These are phyloP conservation scores for Hydrangea macrophylla DNA, from an alignment of 148 eudicot genomes.

Conservation along the genomic window DNA sequence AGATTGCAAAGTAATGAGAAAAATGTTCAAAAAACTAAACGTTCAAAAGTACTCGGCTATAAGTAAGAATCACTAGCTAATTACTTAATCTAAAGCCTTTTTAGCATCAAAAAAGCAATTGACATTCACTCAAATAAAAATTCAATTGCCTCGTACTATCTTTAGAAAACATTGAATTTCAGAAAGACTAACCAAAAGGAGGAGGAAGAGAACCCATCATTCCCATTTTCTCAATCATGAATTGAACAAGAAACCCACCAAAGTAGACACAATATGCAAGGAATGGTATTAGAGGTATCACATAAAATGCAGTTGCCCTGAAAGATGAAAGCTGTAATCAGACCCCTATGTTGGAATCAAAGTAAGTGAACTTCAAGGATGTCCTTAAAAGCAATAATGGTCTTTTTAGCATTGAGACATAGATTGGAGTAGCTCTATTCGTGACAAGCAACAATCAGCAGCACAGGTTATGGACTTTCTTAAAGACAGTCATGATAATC, in stretches of 20 bases:
- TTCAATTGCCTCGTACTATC: neutral
- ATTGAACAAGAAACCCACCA: constrained; percentile 67
- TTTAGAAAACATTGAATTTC: neutral
- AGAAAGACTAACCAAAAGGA: constrained; percentile 76
- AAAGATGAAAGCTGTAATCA: constrained; percentile 25
- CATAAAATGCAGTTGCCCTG: constrained; percentile 70
- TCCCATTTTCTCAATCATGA: constrained; percentile 93
- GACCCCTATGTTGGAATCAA: neutral
- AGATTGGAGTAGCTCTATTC: neutral
- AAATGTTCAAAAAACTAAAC: neutral
- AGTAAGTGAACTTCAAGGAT: neutral
- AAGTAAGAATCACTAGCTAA: neutral
- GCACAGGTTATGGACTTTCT: neutral
- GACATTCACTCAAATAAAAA: neutral
- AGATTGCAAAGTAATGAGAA: neutral
- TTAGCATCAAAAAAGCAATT: constrained; percentile 5
- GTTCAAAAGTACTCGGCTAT: neutral
- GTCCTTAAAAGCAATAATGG: neutral
- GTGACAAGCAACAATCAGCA: neutral
- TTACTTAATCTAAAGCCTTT: neutral
- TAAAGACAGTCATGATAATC: neutral
- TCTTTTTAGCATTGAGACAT: neutral
- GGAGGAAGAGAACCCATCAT: constrained; percentile 93
- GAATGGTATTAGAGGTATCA: constrained; percentile 67
- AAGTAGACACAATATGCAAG: constrained; percentile 64